phyloP scores from a whole-genome alignment of 805 yeast species.

The Candida caryicola region DNA sequence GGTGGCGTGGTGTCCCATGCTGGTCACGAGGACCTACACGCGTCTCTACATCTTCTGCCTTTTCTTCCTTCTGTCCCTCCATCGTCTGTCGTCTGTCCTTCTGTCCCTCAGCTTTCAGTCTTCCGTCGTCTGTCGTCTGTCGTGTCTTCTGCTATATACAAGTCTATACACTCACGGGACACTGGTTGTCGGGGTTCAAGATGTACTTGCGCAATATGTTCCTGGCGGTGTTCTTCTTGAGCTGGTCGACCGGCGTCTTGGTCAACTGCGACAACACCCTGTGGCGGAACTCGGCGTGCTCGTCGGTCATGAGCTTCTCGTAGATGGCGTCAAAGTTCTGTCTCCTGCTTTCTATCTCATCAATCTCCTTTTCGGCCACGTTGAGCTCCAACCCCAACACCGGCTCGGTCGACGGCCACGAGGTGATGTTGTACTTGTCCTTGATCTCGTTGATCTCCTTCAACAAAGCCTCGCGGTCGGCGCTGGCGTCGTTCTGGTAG shows the following conservation, averaged over 20 bases:
- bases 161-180: conserved; percentile 4
- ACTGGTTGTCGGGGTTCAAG: conserved; percentile 25
- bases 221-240: conserved; percentile 58
- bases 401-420: conserved; percentile 44
- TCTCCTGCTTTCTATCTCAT: conserved; percentile 28
- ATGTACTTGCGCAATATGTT: conserved; percentile 70
- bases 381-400: conserved; percentile 33
- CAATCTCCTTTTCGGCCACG: conserved; percentile 25
- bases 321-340: conserved; percentile 27
- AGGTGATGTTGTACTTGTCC: conserved; percentile 32
- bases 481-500: conserved; percentile 21
- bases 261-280: conserved; percentile 26
- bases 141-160: background rate
- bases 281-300: conserved; percentile 23
- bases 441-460: conserved; percentile 36
- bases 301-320: conserved; percentile 30
- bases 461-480: conserved; percentile 19
- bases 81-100: background rate
- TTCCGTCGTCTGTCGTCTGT: too few species aligned
- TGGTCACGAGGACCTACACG: too few species aligned
- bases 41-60: conserved; percentile 2
- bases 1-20: too few species aligned
- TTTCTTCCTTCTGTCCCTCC: conserved; percentile 1
- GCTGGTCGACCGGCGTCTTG: conserved; percentile 33
- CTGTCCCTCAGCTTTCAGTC: too few species aligned